Base-by-base conservation (phyloP, 1,284 basidiomycete species). In the Fistulinella cinereoalba region DNA sequence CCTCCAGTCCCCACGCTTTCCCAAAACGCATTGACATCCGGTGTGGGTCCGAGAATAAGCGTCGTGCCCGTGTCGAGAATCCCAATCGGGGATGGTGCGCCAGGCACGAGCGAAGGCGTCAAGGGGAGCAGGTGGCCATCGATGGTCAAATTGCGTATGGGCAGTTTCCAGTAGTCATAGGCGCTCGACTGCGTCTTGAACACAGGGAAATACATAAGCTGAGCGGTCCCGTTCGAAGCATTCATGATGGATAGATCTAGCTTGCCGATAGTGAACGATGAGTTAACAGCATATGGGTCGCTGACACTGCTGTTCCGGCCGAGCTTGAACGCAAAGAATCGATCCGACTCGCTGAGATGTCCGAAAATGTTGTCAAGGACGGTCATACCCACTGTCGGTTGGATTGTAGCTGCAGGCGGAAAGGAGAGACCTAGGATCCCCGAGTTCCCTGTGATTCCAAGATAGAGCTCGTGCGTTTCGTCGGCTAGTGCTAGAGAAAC, bases 21-120 rank as follows among this genome's bases (percentile, higher is more conserved):
- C 75, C 75, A 82, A 56, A 83, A 75, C 16, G 71, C 65, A 11
- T 68, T 64, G 31, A 81, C 76, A 49, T 82, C 80, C 25, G 48
- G 52, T 3, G 71, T 65, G 11, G 79, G 79, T 9, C 78, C 80
- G 8, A 81, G 69, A 29, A 80, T 68, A 41, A 83, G 68, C 6
- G 79, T 81, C 28, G 80, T 81, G 4, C 79, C 79, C 19, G 77
- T 77, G 53, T 82, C 81, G 19, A 82, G 65, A 19, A 83, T 72
- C 6, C 73, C 78, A 44, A 83, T 73, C 1, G 75, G 72, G 9
- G 67, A 60, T 11, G 60, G 44, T 27, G 75, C 67, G 12, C 71
- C 71, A 21, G 56, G 61, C n/a, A 81, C 65, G 41, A 72, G 71
- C 5, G 80, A 80, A 18, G 57, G 52, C 1, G 79, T 74, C 28